These are phyloP conservation scores for Meyerozyma guilliermondii DNA, from an alignment of 1,139 yeast genomes.

Conservation along the genomic window DNA sequence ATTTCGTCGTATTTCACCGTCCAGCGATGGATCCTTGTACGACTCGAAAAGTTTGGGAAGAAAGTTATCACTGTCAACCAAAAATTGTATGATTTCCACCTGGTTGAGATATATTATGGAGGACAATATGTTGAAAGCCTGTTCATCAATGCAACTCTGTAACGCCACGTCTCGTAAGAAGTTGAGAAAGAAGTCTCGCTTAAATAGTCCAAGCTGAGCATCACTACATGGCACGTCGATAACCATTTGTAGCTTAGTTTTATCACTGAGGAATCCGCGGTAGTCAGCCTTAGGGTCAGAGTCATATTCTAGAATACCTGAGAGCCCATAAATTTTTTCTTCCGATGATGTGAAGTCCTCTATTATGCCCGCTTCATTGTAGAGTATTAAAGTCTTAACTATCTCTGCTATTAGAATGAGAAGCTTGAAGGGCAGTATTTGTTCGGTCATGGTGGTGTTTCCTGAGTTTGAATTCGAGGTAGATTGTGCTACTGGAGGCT, in stretches of 20 bases:
- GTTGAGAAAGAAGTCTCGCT: constrained; percentile 70
- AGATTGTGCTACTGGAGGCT: background rate
- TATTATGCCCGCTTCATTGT: constrained; percentile 65
- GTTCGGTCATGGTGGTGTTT: background rate
- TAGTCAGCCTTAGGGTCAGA: constrained; percentile 81
- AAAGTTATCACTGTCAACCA: constrained; percentile 44
- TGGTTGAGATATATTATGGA: constrained; percentile 68
- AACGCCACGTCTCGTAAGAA: constrained; percentile 82
- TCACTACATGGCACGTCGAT: constrained; percentile 40
- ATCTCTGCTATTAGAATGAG: constrained; percentile 34
- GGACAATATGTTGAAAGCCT: constrained; percentile 59
- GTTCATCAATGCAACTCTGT: constrained; percentile 78
- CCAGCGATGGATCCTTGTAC: constrained; percentile 25
- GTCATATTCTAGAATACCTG: constrained; percentile 89
- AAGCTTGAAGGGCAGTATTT: background rate
- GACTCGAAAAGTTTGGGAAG: constrained; percentile 51
- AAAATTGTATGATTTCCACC: constrained; percentile 60
- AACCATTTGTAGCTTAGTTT: constrained; percentile 65
- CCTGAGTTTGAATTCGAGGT: background rate
- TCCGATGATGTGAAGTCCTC: constrained; percentile 62
- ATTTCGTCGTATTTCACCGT: constrained; percentile 43
- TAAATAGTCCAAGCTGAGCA: constrained; percentile 49
- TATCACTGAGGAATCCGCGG: constrained; percentile 55
- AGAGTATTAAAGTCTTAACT: constrained; percentile 60
- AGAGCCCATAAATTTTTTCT: constrained; percentile 53